Base-by-base conservation (phyloP, 148 eudicot species). In the Nyssa sinensis region DNA sequence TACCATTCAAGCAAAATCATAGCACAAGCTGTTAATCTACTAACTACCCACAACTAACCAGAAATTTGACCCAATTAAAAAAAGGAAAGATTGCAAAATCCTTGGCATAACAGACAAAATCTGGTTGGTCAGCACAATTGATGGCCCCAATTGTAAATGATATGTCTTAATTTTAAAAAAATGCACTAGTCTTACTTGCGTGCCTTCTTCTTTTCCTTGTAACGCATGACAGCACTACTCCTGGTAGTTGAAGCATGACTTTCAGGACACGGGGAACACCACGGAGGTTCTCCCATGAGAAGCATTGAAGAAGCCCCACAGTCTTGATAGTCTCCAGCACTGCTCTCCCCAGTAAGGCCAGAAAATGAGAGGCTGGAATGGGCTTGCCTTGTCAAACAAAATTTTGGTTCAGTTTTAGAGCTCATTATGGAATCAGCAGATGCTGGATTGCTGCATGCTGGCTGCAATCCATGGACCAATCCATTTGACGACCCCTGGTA, bases 141-240 rank as follows among this genome's bases (percentile, higher is more conserved):
- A n/a, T n/a, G n/a, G n/a, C n/a, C n/a, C n/a, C n/a, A n/a, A n/a
- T n/a, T n/a, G n/a, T n/a, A n/a, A n/a, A n/a, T n/a, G n/a, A n/a
- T n/a, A n/a, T n/a, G n/a, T n/a, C n/a, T n/a, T n/a, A n/a, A n/a
- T n/a, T n/a, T n/a, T n/a, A n/a, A n/a, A n/a, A n/a, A n/a, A n/a
- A 5, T 10, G 25, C 29, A 25, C 23, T 10, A n/a, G 2, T 34
- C 94, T 83, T 88, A 95, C 99, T 88, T 91, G 72, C 97, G 92
- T 10, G 81, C 69, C 83, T 92, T 92, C 88, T 90, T 95, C 83
- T 95, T 95, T 78, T 95, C 99, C 87, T 84, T 92, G 90, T 95
- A 95, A 62, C 99, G 96, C 90, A 85, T 69, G 59, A 95, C 96
- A 55, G 99, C 98, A 81, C 86, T 80, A 35, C 82, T 85, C 81